A percentile compares a stretch with the other conserved stretches of the same genome.
phyloP scores from a whole-genome alignment of 2,329 filamentous ascomycete species.

The Cladosporium sp. region DNA sequence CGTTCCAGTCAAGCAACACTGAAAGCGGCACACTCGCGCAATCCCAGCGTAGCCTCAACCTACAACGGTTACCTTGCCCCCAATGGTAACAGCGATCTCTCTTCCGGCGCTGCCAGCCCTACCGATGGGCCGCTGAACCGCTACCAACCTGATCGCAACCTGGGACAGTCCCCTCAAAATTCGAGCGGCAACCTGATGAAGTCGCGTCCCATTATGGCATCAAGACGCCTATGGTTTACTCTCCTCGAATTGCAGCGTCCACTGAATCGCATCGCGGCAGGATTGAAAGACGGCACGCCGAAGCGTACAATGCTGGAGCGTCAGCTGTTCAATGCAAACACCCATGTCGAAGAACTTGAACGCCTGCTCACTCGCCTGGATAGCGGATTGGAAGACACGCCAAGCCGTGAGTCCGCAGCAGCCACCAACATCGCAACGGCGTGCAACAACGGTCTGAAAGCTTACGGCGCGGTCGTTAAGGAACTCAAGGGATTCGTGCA shows the following conservation, averaged over 20 bases:
- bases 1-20: constrained; percentile 45
- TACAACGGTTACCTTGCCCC: constrained; percentile 6
- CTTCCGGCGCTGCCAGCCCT: constrained; percentile 31
- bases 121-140: constrained; percentile 23
- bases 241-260: constrained; percentile 27
- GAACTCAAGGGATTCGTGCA: constrained; percentile 46
- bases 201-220: constrained; percentile 21
- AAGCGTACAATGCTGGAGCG: constrained; percentile 51
- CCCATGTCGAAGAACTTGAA: constrained; percentile 54
- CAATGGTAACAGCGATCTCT: constrained; percentile 19
- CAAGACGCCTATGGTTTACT: constrained; percentile 26
- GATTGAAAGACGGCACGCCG: constrained; percentile 44
- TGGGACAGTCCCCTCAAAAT: constrained; percentile 26
- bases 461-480: constrained; percentile 46
- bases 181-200: constrained; percentile 19
- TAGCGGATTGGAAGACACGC: constrained; percentile 46
- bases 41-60: constrained; percentile 28
- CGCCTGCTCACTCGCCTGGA: constrained; percentile 40
- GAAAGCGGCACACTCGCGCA: constrained; percentile 30
- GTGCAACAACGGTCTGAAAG: constrained; percentile 47
- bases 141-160: constrained; percentile 19
- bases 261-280: constrained; percentile 28
- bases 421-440: constrained; percentile 38
- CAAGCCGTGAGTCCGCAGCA: constrained; percentile 39
- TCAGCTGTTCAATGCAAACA: constrained; percentile 53